Evolutionary conservation across 768 basidiomycete genomes (phyloP), one percentile per base, ranked within the genome.

Genomic region (Podaxis pistillaris): DNA sequence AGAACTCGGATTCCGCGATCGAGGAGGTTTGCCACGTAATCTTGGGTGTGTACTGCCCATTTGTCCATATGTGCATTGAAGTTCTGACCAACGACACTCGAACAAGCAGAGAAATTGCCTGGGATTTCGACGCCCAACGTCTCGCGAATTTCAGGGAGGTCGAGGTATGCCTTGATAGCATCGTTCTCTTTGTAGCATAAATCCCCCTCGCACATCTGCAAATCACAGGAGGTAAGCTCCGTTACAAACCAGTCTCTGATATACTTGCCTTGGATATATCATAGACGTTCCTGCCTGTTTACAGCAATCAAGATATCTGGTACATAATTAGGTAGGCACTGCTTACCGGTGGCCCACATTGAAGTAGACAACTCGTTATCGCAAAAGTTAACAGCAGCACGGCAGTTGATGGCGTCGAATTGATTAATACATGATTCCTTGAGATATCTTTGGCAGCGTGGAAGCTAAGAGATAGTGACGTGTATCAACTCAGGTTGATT

Each of bases 1-100:
- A 94, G 79, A 38, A 91, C 76, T 4, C 86, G 83, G 19, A 95
- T 74, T 0, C 88, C 88, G n/a, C 90, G 83, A 63, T 94, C 91
- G 8, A 94, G 82, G 41, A 94, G 82, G 5, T 77, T 81, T 0
- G 85, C 78, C 63, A 91, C 85, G 69, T 91, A 88, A 76, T 86
- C 74, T 72, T 87, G 81, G 47, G 88, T 80, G 64, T 83, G 79
- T 13, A 78, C 75, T 12, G 72, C 75, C 77, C 79, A 86, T 69
- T 85, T 87, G 72, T 92, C 90, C 68, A 87, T 74, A 62, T 85
- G 83, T 13, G 75, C 73, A 47, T 72, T 71, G 75, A 93, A 93
- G 37, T 71, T 73, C 30, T 56, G 46, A 7, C 76, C 73, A 50
- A 93, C 90, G 15, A 70, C 70, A 19, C 64, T 30, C 0, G 84